Base-by-base conservation (phyloP, 164 flowering plant species). In the Dillenia suffruticosa region DNA sequence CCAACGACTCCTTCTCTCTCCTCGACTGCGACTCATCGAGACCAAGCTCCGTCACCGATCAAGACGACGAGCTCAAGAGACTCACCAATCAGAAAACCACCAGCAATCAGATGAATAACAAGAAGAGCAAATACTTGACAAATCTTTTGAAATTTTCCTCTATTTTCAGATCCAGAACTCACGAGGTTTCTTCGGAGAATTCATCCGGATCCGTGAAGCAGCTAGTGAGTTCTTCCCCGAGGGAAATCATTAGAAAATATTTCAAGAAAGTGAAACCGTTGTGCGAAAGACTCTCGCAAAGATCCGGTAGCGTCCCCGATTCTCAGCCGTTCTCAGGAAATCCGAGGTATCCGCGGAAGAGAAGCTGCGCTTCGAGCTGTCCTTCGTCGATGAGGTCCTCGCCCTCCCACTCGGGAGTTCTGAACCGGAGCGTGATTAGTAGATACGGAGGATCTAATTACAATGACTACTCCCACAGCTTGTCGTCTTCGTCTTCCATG, bases 381-480 rank as follows among this genome's bases (percentile, higher is more conserved):
- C 99, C 99, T 1, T 81, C 94, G 19, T 94, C 99, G 70, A 88
- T 86, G 79, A 70, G 96, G 63, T 91, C 96, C 4, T 94, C 99
- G 40, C 99, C 99, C 51, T 84, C 75, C 58, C 97, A 89, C 72
- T 87, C 92, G 6, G 94, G 92, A 1, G 84, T 84, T 1, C 86
- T 85, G 12, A 66, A 67, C 40, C 68, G 66, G n/a, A 72, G 43
- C 8, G 52, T 67, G 15, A 32, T 65, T n/a, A 32, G 57, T 24
- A 16, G 56, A 9, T 48, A 44, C 9, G 65, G 65, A n/a, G 64
- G 64, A 17, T n/a, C 13, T 45, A 11, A 49, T 46, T 16, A 16
- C 22, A 17, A 62, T 6, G 72, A 68, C 40, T 1, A 32, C 22
- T 32, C 61, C 22, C 44, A 45, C 22, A 19, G 22, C 22, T 46